Conservation (phyloP, 805 yeast species). For the Spathaspora passalidarum region DNA sequence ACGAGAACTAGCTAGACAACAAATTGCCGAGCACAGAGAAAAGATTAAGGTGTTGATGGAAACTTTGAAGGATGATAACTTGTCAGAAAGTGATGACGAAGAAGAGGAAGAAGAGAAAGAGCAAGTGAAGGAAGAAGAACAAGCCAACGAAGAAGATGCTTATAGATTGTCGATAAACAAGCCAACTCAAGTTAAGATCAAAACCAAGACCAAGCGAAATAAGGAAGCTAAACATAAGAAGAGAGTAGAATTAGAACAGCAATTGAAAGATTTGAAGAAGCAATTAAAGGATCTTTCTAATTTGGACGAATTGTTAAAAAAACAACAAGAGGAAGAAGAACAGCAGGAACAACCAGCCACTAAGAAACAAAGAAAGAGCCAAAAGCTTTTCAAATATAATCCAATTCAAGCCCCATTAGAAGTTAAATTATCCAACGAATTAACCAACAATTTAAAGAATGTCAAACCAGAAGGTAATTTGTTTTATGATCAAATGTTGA, state of each 20-base stretch:
- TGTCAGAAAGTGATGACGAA: constrained; percentile 39
- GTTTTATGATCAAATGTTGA: constrained; percentile 76
- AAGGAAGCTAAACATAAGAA: constrained; percentile 62
- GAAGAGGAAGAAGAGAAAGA: constrained; percentile 38
- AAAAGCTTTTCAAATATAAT: constrained; percentile 42
- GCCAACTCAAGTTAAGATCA: constrained; percentile 64
- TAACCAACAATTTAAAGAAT: constrained; percentile 78
- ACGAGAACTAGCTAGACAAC: constrained; percentile 60
- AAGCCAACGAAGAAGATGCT: constrained; percentile 25
- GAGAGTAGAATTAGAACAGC: constrained; percentile 50
- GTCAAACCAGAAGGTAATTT: constrained; percentile 89
- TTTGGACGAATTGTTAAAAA: constrained; percentile 17
- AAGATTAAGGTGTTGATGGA: constrained; percentile 65
- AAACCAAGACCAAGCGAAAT: constrained; percentile 77
- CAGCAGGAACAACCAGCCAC: constrained; percentile 17
- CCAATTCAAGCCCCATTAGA: constrained; percentile 49
- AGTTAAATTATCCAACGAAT: constrained; percentile 84
- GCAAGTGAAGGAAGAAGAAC: constrained; percentile 28
- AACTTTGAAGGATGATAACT: constrained; percentile 58
- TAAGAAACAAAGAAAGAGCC: constrained; percentile 20
- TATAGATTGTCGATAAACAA: constrained; percentile 65
- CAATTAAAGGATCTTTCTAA: constrained; percentile 59
- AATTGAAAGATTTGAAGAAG: constrained; percentile 56
- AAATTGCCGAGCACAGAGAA: constrained; percentile 59
- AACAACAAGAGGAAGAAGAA: constrained; percentile 22